These are phyloP conservation scores for Arthrobotrys conoides DNA, from an alignment of 2,329 filamentous ascomycete species.

Conservation along the genomic window DNA sequence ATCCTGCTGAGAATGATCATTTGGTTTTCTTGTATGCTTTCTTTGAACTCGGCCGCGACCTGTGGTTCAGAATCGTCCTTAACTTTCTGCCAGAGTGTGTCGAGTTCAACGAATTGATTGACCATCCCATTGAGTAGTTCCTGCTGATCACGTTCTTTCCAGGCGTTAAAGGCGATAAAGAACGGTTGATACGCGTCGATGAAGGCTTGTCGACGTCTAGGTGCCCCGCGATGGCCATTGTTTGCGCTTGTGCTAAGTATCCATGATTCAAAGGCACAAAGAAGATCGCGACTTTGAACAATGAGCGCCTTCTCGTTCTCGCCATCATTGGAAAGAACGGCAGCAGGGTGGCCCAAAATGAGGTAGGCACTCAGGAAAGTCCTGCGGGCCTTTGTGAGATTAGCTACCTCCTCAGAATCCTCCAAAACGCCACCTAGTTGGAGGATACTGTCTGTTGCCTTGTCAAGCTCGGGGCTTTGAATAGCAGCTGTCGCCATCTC, in stretches of 20 bases:
- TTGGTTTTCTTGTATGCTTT: constrained; percentile 86
- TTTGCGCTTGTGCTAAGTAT: constrained; percentile 75
- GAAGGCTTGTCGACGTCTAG: constrained; percentile 74
- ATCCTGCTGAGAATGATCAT: constrained; percentile 83
- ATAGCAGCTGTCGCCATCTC: constrained; percentile 80
- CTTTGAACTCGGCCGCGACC: constrained; percentile 81
- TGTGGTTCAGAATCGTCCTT: constrained; percentile 82
- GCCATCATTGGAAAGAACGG: constrained; percentile 82
- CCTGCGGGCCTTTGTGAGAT: constrained; percentile 79
- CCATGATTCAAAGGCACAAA: constrained; percentile 83
- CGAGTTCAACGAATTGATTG: constrained; percentile 86
- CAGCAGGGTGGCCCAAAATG: constrained; percentile 82
- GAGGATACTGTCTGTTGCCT: constrained; percentile 77
- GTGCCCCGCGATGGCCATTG: constrained; percentile 67
- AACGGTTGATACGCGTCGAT: constrained; percentile 81
- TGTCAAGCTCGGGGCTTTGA: constrained; percentile 76
- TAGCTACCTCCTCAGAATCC: constrained; percentile 75
- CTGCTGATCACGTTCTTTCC: constrained; percentile 85
- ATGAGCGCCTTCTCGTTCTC: constrained; percentile 76
- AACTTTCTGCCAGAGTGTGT: constrained; percentile 86
- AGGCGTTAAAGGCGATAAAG: constrained; percentile 83
- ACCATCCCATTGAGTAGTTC: constrained; percentile 86
- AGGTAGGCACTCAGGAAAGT: constrained; percentile 85
- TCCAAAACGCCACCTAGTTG: constrained; percentile 76
- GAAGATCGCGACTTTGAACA: constrained; percentile 80